Percentiles rank a stretch among this genome's conserved stretches.
These are phyloP conservation scores for Quercus cerris DNA, from an alignment of 306 rosid genomes.

Conservation along the genomic window DNA sequence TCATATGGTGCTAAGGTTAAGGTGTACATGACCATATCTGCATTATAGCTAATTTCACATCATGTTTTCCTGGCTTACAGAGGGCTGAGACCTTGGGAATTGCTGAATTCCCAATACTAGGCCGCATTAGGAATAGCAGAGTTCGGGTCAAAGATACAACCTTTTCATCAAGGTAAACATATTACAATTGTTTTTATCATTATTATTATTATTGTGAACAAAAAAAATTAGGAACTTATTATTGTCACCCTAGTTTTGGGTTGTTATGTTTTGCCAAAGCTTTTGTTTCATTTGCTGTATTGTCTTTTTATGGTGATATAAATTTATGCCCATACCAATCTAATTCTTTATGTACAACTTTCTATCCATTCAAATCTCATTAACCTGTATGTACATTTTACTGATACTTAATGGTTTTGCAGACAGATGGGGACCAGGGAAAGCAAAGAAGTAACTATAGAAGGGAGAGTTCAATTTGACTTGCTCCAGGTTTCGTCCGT, in stretches of 20 bases:
- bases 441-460: slow-evolving; percentile 87
- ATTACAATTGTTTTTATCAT: not conserved
- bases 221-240: not conserved
- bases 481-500: slow-evolving; percentile 75
- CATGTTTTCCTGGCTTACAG: slow-evolving; percentile 38
- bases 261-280: not conserved
- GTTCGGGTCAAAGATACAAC: slow-evolving; percentile 94
- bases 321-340: not conserved
- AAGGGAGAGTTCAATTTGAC: slow-evolving; percentile 99
- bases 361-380: slow-evolving; percentile 1
- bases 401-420: slow-evolving; percentile 31
- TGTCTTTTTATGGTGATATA: not conserved
- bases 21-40: not conserved
- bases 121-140: slow-evolving; percentile 83
- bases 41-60: slow-evolving; percentile 8
- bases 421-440: slow-evolving; percentile 97
- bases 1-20: not conserved
- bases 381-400: not conserved
- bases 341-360: not conserved
- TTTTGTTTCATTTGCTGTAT: not conserved
- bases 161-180: slow-evolving; percentile 83
- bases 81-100: slow-evolving; percentile 78
- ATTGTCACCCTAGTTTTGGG: not conserved
- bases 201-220: not conserved
- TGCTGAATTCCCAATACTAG: slow-evolving; percentile 84